Evolutionary conservation across 2,329 filamentous ascomycete species (phyloP), one percentile per base, ranked within the genome.

Genomic region (Didymella lethalis): DNA sequence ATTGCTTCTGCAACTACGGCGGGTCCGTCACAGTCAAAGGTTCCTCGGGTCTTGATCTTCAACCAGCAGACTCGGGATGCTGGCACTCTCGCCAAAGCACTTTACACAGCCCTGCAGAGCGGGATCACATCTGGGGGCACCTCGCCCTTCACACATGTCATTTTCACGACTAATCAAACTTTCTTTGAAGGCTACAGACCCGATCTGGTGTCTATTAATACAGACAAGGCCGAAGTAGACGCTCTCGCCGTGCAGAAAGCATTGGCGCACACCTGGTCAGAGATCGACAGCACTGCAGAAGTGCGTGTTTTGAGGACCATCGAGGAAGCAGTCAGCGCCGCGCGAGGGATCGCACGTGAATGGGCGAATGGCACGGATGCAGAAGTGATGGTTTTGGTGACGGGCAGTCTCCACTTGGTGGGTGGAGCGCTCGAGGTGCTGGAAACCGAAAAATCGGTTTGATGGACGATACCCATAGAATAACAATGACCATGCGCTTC

Each of bases 31-130:
- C 54, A 64, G 4, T 52, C 56, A 12, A 54, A 60, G 20, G 53
- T 62, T 10, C 71, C 79, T 6, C 81, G 91, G 0, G 81, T 90
- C 57, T 80, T 98, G 45, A 84, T 98, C 47, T 98, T 98, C 82
- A 97, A 97, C 77, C 94, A 97, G 77, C 92, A 97, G 72, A 92
- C 92, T 10, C 86, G 93, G 31, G 88, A 97, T 70, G 90, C 91
- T 5, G 79, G 81, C 4, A 81, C 84, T 16, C 83, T 96, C 1
- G 84, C 94, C 2, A 79, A 78, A 31, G 83, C 83, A 0, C 80
- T 97, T 1, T 82, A 92, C 55, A 73, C 80, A 10, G 86, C 85
- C 2, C 79, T 91, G 51, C 73, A 75, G 54, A 63, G 45, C 12
- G 68, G 70, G 32, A 61, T 75, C 6, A 67, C 65, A 5, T 64